Percentiles rank a stretch among this genome's conserved stretches.
These are phyloP conservation scores for Phylloporus scabripes DNA, from an alignment of 768 basidiomycete genomes.

Conservation along the genomic window DNA sequence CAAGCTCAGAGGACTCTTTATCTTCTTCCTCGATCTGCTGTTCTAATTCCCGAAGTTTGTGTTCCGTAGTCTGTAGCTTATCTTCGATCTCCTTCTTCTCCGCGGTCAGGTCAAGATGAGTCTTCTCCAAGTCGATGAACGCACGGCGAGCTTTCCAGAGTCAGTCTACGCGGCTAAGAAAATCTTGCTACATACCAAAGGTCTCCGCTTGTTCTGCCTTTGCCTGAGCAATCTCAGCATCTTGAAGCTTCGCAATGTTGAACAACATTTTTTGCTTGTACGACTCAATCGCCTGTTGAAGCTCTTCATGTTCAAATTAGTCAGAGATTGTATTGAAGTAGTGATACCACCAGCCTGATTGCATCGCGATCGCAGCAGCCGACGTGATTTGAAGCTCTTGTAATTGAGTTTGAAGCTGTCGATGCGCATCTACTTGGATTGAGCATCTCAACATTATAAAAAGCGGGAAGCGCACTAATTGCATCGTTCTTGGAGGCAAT, in stretches of 20 bases:
- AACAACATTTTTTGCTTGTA: constrained; percentile 60
- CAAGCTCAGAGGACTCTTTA: constrained; percentile 62
- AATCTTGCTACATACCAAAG: constrained; percentile 38
- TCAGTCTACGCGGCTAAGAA: constrained; percentile 8
- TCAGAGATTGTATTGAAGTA: not conserved
- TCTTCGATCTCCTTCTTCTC: constrained; percentile 51
- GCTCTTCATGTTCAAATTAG: constrained; percentile 35
- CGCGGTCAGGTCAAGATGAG: constrained; percentile 43
- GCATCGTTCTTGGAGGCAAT: constrained; percentile 51
- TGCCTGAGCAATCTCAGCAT: constrained; percentile 61
- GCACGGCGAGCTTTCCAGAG: constrained; percentile 48
- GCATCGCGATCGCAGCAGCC: constrained; percentile 53
- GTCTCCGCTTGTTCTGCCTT: constrained; percentile 62
- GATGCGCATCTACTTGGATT: constrained; percentile 44
- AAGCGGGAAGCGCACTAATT: constrained; percentile 39
- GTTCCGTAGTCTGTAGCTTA: constrained; percentile 45
- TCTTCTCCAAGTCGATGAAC: constrained; percentile 57
- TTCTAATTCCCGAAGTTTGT: constrained; percentile 53
- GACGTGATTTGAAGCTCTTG: constrained; percentile 61
- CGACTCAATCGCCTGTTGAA: constrained; percentile 57
- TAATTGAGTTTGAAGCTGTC: constrained; percentile 51
- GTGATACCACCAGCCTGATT: constrained; percentile 41
- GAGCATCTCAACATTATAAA: not conserved
- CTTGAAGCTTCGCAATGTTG: constrained; percentile 57
- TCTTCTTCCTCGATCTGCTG: constrained; percentile 60